Conservation (phyloP, 495 filamentous ascomycete species). For the Clohesyomyces aquaticus region DNA sequence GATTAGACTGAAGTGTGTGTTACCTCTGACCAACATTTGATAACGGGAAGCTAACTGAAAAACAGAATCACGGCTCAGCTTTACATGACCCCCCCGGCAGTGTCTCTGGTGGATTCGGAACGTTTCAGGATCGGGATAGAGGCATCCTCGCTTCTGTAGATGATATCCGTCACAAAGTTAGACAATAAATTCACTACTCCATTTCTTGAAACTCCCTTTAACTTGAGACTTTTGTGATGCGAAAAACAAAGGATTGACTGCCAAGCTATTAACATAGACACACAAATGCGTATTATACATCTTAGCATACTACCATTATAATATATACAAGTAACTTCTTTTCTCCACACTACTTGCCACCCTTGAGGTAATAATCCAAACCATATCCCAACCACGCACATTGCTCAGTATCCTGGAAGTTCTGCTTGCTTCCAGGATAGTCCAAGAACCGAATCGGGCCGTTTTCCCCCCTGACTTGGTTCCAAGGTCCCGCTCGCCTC, state of each 20-base stretch:
- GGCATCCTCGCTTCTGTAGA: too few relatives aligned
- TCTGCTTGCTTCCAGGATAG: conserved; percentile 38
- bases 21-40: too few relatives aligned
- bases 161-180: too few relatives aligned
- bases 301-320: conserved; percentile 1
- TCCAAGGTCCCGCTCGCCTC: conserved; percentile 38
- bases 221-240: neutral
- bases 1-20: too few relatives aligned
- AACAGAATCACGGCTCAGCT: too few relatives aligned
- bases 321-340: neutral
- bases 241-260: neutral
- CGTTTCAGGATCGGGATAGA: too few relatives aligned
- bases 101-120: too few relatives aligned
- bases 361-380: conserved; percentile 42
- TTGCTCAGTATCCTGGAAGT: conserved; percentile 48
- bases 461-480: conserved; percentile 25
- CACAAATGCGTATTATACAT: neutral
- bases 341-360: conserved; percentile 12
- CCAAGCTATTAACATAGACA: too few relatives aligned
- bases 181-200: too few relatives aligned
- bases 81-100: too few relatives aligned
- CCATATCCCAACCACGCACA: conserved; percentile 49
- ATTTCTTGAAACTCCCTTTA: too few relatives aligned
- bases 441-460: conserved; percentile 48
- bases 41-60: too few relatives aligned